Percentiles rank a stretch among this genome's conserved stretches.
phyloP scores from a whole-genome alignment of 176 grass and related monocot genomes.

The Eragrostis curvula region DNA sequence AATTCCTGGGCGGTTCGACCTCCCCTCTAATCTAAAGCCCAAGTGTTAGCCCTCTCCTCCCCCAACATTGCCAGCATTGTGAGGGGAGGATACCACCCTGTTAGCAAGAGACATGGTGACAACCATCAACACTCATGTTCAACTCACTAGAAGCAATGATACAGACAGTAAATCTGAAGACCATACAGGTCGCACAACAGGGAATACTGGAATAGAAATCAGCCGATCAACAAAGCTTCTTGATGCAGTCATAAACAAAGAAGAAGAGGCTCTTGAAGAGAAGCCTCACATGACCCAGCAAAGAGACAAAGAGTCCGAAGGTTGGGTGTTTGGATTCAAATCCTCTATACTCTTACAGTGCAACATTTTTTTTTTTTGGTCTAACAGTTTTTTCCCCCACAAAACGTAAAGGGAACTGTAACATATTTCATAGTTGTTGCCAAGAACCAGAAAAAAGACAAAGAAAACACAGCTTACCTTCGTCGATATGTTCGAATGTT shows the following conservation, averaged over 20 bases:
- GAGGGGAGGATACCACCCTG: neutral
- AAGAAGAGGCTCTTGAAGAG: neutral
- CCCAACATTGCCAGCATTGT: neutral
- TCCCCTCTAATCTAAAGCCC: neutral
- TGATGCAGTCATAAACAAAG: neutral
- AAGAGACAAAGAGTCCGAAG: neutral
- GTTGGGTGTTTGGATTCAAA: neutral
- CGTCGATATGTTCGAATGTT: slow-evolving; percentile 23
- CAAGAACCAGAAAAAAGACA: neutral
- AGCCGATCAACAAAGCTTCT: neutral
- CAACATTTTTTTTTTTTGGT: too few relatives aligned
- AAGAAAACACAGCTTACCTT: slow-evolving; percentile 36
- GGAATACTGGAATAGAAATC: neutral
- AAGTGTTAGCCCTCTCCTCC: neutral
- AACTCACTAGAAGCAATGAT: neutral
- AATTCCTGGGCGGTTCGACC: neutral
- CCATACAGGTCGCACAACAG: neutral
- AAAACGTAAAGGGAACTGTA: neutral
- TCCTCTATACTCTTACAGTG: neutral
- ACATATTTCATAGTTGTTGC: neutral
- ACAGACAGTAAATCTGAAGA: neutral
- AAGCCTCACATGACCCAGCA: neutral
- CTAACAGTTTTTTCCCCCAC: neutral
- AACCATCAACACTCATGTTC: neutral
- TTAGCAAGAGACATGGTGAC: neutral